phyloP scores from a whole-genome alignment of 2,329 filamentous ascomycete species.

The Sarocladium oryzae region DNA sequence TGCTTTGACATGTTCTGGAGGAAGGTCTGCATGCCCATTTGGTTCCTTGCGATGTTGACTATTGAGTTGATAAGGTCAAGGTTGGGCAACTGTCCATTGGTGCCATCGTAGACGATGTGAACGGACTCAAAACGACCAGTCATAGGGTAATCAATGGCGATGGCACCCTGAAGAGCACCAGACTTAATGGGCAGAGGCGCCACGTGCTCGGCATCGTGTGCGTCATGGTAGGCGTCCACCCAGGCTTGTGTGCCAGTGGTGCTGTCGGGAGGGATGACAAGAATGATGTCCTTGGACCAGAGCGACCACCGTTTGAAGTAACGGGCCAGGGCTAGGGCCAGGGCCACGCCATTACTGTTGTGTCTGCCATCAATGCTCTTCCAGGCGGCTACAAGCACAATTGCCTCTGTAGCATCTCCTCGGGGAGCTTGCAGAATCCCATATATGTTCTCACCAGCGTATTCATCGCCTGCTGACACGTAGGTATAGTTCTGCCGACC shows the following conservation, averaged over 20 bases:
- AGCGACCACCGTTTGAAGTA: slow-evolving; percentile 98
- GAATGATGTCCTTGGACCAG: slow-evolving; percentile 98
- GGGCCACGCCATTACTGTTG: slow-evolving; percentile 81
- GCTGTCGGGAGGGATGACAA: slow-evolving; percentile 83
- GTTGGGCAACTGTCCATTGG: slow-evolving; percentile 93
- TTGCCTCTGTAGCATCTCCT: slow-evolving; percentile 93
- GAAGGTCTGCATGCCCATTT: slow-evolving; percentile 81
- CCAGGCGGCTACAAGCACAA: slow-evolving; percentile 88
- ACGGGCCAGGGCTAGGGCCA: slow-evolving; percentile 78
- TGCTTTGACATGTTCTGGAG: slow-evolving; percentile 88
- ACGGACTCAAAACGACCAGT: slow-evolving; percentile 79
- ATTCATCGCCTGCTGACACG: slow-evolving; percentile 64
- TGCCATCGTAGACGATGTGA: slow-evolving; percentile 89
- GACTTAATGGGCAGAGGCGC: slow-evolving; percentile 81
- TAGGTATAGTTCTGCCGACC: slow-evolving; percentile 87
- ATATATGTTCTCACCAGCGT: slow-evolving; percentile 84
- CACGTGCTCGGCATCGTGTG: slow-evolving; percentile 65
- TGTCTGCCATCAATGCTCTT: slow-evolving; percentile 69
- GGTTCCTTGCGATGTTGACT: slow-evolving; percentile 76
- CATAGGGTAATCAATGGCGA: slow-evolving; percentile 90
- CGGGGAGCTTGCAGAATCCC: slow-evolving; percentile 88
- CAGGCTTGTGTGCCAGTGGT: slow-evolving; percentile 88
- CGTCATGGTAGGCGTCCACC: slow-evolving; percentile 96
- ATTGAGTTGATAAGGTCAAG: slow-evolving; percentile 94
- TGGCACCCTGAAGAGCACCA: slow-evolving; percentile 82